Evolutionary conservation across 2,329 filamentous ascomycete genomes (phyloP).

Genomic region (Microcyclosporella mali): DNA sequence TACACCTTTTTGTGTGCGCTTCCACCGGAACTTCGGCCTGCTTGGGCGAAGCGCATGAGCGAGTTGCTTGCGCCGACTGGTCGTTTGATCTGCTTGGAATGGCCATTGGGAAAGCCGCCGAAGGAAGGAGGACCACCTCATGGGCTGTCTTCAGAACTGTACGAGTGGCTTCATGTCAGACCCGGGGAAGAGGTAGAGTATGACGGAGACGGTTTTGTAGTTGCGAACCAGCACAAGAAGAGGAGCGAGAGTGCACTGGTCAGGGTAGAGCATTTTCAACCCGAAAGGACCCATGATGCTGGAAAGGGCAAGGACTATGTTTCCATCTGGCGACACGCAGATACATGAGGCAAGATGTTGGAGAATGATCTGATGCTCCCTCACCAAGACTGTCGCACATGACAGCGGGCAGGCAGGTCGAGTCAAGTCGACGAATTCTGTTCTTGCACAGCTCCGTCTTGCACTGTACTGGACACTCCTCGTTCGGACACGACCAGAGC

Average conservation of each 20-base stretch:
- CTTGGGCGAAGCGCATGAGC: constrained; percentile 52
- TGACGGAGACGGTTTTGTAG: constrained; percentile 47
- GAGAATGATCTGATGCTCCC: neutral
- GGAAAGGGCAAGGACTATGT: constrained; percentile 48
- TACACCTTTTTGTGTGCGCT: constrained; percentile 61
- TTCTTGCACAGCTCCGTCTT: neutral
- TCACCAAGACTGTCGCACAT: neutral
- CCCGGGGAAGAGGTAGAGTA: constrained; percentile 65
- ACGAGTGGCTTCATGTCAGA: constrained; percentile 62
- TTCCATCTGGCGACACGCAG: constrained; percentile 42
- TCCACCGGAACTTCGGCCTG: constrained; percentile 47
- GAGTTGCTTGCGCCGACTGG: constrained; percentile 49
- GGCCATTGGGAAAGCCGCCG: constrained; percentile 65
- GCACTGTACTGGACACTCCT: neutral
- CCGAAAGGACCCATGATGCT: constrained; percentile 50
- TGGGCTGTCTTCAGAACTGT: constrained; percentile 61
- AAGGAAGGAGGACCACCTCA: constrained; percentile 65
- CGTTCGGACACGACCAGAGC: constrained; percentile 5
- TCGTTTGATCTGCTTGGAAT: constrained; percentile 64
- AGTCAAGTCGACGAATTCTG: neutral
- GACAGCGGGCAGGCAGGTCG: too few species aligned
- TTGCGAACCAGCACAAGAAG: constrained; percentile 30
- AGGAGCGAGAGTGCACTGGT: constrained; percentile 41
- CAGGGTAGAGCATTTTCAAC: constrained; percentile 50
- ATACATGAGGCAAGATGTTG: neutral